Evolutionary conservation across 768 basidiomycete species (phyloP), one percentile per base, ranked within the genome.

Genomic region (Psilocybe tampanensis): DNA sequence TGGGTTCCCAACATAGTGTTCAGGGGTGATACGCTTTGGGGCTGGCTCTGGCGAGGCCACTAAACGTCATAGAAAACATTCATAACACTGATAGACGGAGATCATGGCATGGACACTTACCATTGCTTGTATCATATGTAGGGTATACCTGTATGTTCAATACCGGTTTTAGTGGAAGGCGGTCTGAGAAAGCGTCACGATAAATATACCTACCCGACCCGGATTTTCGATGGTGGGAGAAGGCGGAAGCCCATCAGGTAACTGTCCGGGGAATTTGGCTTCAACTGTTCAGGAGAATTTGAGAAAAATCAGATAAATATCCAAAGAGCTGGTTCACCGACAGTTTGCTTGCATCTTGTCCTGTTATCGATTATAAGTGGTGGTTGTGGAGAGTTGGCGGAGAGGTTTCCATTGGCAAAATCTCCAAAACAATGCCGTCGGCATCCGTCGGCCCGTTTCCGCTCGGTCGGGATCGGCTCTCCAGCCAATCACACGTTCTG

Each of bases 191-290:
- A 54, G 66, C 22, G 29, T 15, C 15, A 29, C 17, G 22, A 24
- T 23, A 23, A 4, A 45, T 33, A 26, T 53, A 79, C 81, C 62
- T 53, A 79, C 81, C 62, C 73, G 71, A 12, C 76, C 80, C 5
- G 77, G 79, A 57, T 83, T 84, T 64, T 81, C 78, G 26, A 65
- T 62, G 4, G 73, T 72, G 1, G 81, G 77, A 13, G 74, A 75
- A 8, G 81, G 81, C 9, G 80, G 78, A 44, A 76, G 64, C 6
- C 72, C 77, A 33, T 48, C 19, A 11, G 42, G 29, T 18, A 54
- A 61, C 34, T 64, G 61, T 33, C 74, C 75, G 48, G 79, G 76
- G 59, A 76, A 80, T 59, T 78, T 79, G 29, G 76, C 72, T 52
- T 80, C 76, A 36, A 58, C 69, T 69, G 44, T 15, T 34, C 19